Evolutionary conservation across 805 yeast genomes (phyloP).

Genomic region (Yamadazyma endophytica): DNA sequence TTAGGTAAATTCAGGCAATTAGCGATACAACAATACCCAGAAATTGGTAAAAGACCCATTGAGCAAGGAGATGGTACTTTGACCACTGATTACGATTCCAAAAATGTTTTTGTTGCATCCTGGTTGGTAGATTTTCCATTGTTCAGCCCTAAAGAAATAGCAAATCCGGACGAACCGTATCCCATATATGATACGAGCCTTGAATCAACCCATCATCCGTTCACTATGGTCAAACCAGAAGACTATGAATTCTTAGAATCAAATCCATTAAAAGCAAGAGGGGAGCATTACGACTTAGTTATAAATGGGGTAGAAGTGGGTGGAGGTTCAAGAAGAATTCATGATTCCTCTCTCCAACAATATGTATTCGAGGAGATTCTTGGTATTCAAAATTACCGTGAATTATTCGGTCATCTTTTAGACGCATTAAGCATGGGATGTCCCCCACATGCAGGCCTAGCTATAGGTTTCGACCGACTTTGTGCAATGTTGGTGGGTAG

Average conservation of each 20-base stretch:
- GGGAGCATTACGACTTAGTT: slow-evolving; percentile 93
- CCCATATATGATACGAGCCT: slow-evolving; percentile 56
- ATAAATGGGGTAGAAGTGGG: slow-evolving; percentile 94
- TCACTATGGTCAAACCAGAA: slow-evolving; percentile 79
- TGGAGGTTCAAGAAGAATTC: slow-evolving; percentile 95
- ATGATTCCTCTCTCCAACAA: slow-evolving; percentile 74
- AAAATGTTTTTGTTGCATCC: slow-evolving; percentile 51
- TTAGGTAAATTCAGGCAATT: slow-evolving; percentile 81
- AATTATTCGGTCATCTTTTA: slow-evolving; percentile 80
- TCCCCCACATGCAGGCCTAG: slow-evolving; percentile 98
- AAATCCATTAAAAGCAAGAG: slow-evolving; percentile 63
- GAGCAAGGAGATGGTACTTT: slow-evolving; percentile 8
- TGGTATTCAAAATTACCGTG: slow-evolving; percentile 52
- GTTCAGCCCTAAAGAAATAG: slow-evolving; percentile 67
- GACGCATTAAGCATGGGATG: slow-evolving; percentile 84
- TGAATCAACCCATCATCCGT: slow-evolving; percentile 92
- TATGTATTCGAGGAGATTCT: slow-evolving; percentile 66
- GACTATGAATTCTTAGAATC: slow-evolving; percentile 57
- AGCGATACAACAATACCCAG: slow-evolving; percentile 54
- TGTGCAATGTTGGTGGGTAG: slow-evolving; percentile 86
- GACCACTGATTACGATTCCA: slow-evolving; percentile 14
- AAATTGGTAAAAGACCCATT: slow-evolving; percentile 43
- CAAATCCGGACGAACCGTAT: slow-evolving; percentile 6
- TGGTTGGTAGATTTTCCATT: slow-evolving; percentile 96
- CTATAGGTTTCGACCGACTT: slow-evolving; percentile 90